Evolutionary conservation across 257 asterid species (phyloP), one percentile per base, ranked within the genome.

Genomic region (Jasminum sambac): DNA sequence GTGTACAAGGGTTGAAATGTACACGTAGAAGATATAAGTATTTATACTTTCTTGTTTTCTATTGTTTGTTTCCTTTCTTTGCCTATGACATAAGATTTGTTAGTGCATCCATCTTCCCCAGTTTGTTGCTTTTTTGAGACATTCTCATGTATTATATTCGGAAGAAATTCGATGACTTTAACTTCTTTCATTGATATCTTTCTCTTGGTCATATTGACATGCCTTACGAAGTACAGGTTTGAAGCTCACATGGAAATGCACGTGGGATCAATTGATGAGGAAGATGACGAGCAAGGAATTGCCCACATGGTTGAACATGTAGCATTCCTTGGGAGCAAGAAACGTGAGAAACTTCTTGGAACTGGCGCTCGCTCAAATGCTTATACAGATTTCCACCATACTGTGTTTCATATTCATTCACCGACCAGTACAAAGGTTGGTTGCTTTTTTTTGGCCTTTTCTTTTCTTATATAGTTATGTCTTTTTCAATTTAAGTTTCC

Each of bases 281-380:
- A 95, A 84, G 98, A 91, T 62, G 98, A 95, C 61, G 99, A 95
- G 82, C 99, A 95, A 84, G 99, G 99, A 78, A 91, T 95, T 73
- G 95, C 99, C n/a, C 99, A 95, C 80, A 95, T 95, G 99, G 91
- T 95, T 83, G 99, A 95, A 79, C 99, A 95, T 79, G 99, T 95
- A 79, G 99, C 99, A 67, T 95, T 95, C 73, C 97, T 95, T 81
- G 99, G 99, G 78, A 95, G 99, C 81, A 95, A 95, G 89, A 95
- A 95, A 78, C 93, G 99, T 67, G 99, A 95, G 82, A 91, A 89
- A 75, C 99, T 95, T 84, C 96, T 95, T 67, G 99, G 99, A 74
- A 91, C 99, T 25, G 99, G 99, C 65, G 97, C 98, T 52, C 83
- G 99, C 77, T 95, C 99, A 71, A 95, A 95, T 83, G 99, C 99